Evolutionary conservation across 768 basidiomycete genomes (phyloP), one percentile per base, ranked within the genome.

Genomic region (Sporobolomyces phaffii): DNA sequence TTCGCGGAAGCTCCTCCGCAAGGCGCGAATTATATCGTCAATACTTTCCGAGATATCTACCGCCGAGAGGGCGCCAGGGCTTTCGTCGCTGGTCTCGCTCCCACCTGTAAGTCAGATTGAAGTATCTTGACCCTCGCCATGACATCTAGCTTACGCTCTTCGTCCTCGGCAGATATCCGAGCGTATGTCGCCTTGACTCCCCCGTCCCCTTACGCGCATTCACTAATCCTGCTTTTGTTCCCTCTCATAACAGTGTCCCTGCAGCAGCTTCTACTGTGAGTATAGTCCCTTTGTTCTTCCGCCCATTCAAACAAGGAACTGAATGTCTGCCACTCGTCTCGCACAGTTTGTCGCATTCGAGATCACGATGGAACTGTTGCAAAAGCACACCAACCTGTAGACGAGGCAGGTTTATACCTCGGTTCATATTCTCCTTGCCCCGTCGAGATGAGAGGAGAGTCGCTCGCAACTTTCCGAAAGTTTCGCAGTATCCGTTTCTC

Each of bases 31-130:
- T 76, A 76, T 65, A 72, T 76, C 43, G 20, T 62, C 65, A 48
- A 71, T 38, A 69, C 70, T 5, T 72, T 72, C 54, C 17, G 58
- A 11, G 45, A 58, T 20, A 74, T 76, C 24, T 75, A 72, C 31
- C 62, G 62, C 36, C 54, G 69, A 29, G 71, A 74, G 14, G 75
- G 74, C 17, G 48, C 53, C 22, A 31, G 51, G 20, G 68, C 74
- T 0, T 75, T 77, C 49, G 58, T 74, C 34, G 67, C 76, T 10
- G 77, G 77, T 8, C 58, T 77, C 14, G 64, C 75, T 3, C 76
- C 76, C 3, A 73, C 73, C 20, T 70, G 75, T 74, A 26, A 43
- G 75, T 72, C 2, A n/a, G n/a, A n/a, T n/a, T n/a, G n/a, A n/a
- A n/a, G n/a, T n/a, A n/a, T n/a, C n/a, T n/a, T n/a, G n/a, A n/a